Evolutionary conservation across 2,329 filamentous ascomycete genomes (phyloP), one percentile per base, ranked within the genome.

Genomic region (Alternaria triticimaculans): DNA sequence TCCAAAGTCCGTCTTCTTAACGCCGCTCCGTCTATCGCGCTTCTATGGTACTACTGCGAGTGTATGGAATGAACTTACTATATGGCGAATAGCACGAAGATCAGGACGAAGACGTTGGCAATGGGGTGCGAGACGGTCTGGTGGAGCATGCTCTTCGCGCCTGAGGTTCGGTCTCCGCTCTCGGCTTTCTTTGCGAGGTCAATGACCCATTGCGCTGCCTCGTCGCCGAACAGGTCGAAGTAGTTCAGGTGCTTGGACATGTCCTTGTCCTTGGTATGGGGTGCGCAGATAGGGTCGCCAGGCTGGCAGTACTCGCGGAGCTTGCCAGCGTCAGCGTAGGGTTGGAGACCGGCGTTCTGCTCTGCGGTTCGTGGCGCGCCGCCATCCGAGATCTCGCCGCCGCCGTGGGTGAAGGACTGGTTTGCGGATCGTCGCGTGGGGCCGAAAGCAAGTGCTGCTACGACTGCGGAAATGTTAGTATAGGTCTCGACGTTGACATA

Each of bases 281-380:
- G 71, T 72, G 87, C 90, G 81, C 88, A 90, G 76, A 88, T 90
- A 0, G 88, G 87, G 64, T 90, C 88, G 4, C 84, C 72, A 5
- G 84, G 80, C 68, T 90, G 88, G 74, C 88, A 90, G 82, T 90
- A 90, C 8, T 87, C 87, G 78, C 88, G 81, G 62, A 90, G 85
- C 67, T 85, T 86, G 9, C 73, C 76, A 4, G 85, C 83, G 25
- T 75, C 65, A 23, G 62, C 68, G 44, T 72, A 74, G 15, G 70
- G 70, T 54, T 71, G 62, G 15, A 73, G 60, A n/a, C 68, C 71
- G 11, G 69, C 68, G 33, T 68, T 66, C 57, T 74, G 58, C 48
- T 70, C 62, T 5, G 64, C 61, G 9, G 71, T 67, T 33, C 72
- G 70, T 21, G 72, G 68, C 3, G 71, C 70, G 28, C 65, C 60